Evolutionary conservation across 2,329 filamentous ascomycete genomes (phyloP).

Genomic region (Aureobasidium sp.): DNA sequence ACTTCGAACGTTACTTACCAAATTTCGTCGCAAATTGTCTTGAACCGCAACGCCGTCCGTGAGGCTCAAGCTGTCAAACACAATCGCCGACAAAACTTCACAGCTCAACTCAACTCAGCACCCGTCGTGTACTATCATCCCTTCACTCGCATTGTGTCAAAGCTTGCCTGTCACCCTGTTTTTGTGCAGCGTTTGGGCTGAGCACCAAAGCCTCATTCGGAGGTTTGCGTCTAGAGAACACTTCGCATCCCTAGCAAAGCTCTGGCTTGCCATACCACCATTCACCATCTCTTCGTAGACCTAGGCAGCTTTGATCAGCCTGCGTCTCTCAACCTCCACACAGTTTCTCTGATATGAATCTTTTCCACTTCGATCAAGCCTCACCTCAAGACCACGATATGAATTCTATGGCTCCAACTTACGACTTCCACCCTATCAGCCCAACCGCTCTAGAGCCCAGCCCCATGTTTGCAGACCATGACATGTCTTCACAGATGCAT

Average conservation of each 20-base stretch:
- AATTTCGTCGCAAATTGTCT: background rate
- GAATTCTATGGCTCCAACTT: background rate
- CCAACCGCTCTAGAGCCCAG: background rate
- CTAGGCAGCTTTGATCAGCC: background rate
- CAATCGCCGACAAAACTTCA: background rate
- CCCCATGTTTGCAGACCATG: background rate
- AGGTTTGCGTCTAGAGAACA: background rate
- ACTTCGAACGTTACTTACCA: background rate
- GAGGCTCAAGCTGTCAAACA: slow-evolving; percentile 7
- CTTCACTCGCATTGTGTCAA: background rate
- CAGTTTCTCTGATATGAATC: slow-evolving; percentile 16
- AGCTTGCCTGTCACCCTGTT: background rate
- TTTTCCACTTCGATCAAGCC: slow-evolving; percentile 6
- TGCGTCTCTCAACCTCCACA: background rate
- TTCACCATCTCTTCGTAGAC: background rate
- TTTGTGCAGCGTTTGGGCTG: background rate
- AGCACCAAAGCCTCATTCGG: background rate
- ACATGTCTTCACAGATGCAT: background rate
- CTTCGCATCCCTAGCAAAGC: background rate
- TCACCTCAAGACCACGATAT: background rate
- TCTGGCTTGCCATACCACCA: background rate
- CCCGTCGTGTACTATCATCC: background rate
- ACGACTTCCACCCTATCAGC: slow-evolving; percentile 3
- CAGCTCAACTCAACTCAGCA: background rate
- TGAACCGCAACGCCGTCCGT: background rate